A percentile compares a stretch with the other conserved stretches of the same genome.
Conservation (phyloP, 1,139 yeast genomes). For the Groenewaldozyma auringiensis region DNA sequence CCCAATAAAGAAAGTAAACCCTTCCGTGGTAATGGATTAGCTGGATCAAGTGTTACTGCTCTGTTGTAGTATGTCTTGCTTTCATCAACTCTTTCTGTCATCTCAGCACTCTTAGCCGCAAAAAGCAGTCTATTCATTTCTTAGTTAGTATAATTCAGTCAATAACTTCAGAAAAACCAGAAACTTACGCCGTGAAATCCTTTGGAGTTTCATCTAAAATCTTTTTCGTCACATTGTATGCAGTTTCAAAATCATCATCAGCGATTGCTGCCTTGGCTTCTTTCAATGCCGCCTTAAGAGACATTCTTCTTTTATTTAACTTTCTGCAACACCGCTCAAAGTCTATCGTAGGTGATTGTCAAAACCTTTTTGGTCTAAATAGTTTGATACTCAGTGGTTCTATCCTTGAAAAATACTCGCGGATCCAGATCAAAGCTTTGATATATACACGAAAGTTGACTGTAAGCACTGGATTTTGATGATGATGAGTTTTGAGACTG, state of each 20-base stretch:
- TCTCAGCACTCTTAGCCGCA: conserved; percentile 50
- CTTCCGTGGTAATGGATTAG: conserved; percentile 67
- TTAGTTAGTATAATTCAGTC: conserved; percentile 8
- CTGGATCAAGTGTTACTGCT: conserved; percentile 53
- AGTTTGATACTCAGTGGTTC: too few species aligned
- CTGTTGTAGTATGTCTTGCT: conserved; percentile 45
- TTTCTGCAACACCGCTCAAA: too few species aligned
- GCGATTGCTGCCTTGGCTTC: conserved; percentile 41
- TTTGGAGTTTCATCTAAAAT: conserved; percentile 38
- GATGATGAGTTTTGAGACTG: too few species aligned
- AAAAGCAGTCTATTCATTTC: conserved; percentile 22
- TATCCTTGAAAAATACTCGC: too few species aligned
- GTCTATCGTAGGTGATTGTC: too few species aligned
- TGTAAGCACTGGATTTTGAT: too few species aligned
- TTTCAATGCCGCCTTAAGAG: conserved; percentile 18
- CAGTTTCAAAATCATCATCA: conserved; percentile 40
- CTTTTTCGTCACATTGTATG: conserved; percentile 20
- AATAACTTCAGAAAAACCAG: background rate
- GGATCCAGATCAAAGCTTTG: too few species aligned
- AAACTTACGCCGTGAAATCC: conserved; percentile 56
- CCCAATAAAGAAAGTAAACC: conserved; percentile 57
- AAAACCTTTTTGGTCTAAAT: too few species aligned
- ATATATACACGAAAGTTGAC: too few species aligned
- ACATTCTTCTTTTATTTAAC: conserved; percentile 7
- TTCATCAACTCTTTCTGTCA: conserved; percentile 34